Evolutionary conservation across 2,329 filamentous ascomycete species (phyloP).

Genomic region (Ascochyta fabae): DNA sequence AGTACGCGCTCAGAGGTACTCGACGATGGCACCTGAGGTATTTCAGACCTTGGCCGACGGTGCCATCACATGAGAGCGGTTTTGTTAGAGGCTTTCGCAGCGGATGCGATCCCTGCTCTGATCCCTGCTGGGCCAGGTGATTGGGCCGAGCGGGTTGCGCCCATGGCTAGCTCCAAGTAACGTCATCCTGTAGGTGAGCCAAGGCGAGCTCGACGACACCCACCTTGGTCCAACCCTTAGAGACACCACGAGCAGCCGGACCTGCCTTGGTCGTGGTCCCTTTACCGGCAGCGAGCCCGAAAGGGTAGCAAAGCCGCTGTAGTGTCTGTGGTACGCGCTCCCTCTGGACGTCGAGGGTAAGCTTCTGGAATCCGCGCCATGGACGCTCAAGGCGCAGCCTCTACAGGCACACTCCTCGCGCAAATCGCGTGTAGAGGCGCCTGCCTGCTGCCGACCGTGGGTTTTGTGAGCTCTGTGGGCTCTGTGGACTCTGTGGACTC

Average conservation of each 20-base stretch:
- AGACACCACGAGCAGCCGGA: conserved; percentile 27
- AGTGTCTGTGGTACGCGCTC: conserved; percentile 37
- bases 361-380: conserved; percentile 45
- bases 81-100: conserved; percentile 22
- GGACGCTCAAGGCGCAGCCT: conserved; percentile 26
- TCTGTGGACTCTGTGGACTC: conserved; percentile 23
- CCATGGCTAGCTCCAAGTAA: conserved; percentile 48
- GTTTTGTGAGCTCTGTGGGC: conserved; percentile 26
- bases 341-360: conserved; percentile 36
- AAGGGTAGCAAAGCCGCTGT: conserved; percentile 43
- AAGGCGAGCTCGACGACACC: conserved; percentile 43
- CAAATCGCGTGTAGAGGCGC: conserved; percentile 17
- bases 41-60: conserved; percentile 31
- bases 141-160: conserved; percentile 42
- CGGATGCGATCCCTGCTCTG: conserved; percentile 34
- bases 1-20: conserved; percentile 47
- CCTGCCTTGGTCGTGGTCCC: conserved; percentile 16
- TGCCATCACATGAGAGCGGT: conserved; percentile 42
- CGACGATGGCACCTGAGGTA: conserved; percentile 30
- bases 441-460: conserved; percentile 14
- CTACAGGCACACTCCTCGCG: conserved; percentile 17
- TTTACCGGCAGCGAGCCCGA: conserved; percentile 33
- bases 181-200: conserved; percentile 47
- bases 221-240: conserved; percentile 33
- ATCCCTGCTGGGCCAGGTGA: conserved; percentile 42